phyloP scores from a whole-genome alignment of 108 stramenopile genomes.

The Aurantiochytrium sp. region DNA sequence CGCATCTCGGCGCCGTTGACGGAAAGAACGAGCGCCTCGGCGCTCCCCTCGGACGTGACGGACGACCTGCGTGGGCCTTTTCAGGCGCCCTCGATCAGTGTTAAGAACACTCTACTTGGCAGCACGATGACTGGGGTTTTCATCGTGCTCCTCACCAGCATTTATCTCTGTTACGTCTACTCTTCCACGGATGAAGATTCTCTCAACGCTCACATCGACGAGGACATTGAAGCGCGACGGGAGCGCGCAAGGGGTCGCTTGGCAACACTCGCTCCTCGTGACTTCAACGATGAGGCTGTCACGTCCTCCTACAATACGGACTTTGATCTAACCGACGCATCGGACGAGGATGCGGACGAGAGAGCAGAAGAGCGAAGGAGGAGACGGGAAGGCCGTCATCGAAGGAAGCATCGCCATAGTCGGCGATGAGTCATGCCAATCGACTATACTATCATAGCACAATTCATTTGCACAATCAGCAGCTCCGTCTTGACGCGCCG shows the following conservation, averaged over 20 bases:
- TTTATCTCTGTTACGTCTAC: not conserved
- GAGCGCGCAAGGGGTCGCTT: not conserved
- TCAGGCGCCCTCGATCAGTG: not conserved
- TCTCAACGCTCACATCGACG: too few relatives aligned
- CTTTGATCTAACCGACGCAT: too few relatives aligned
- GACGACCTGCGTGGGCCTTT: constrained; percentile 7
- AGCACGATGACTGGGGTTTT: not conserved
- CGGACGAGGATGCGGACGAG: too few relatives aligned
- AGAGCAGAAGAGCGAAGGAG: too few relatives aligned
- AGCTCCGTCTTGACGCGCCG: too few relatives aligned
- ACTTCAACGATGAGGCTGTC: too few relatives aligned
- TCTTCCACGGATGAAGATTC: not conserved
- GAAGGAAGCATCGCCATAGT: too few relatives aligned
- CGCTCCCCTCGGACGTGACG: not conserved
- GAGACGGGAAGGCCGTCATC: too few relatives aligned
- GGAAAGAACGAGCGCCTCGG: not conserved
- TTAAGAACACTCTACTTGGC: not conserved
- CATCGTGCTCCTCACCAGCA: not conserved
- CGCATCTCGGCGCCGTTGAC: not conserved
- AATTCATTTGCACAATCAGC: too few relatives aligned
- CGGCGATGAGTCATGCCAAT: too few relatives aligned
- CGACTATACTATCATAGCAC: too few relatives aligned
- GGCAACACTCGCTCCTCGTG: not conserved
- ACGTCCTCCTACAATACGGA: too few relatives aligned
- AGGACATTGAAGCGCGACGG: not conserved